phyloP scores from a whole-genome alignment of 768 basidiomycete genomes.

The Pleurotus citrinopileatus region DNA sequence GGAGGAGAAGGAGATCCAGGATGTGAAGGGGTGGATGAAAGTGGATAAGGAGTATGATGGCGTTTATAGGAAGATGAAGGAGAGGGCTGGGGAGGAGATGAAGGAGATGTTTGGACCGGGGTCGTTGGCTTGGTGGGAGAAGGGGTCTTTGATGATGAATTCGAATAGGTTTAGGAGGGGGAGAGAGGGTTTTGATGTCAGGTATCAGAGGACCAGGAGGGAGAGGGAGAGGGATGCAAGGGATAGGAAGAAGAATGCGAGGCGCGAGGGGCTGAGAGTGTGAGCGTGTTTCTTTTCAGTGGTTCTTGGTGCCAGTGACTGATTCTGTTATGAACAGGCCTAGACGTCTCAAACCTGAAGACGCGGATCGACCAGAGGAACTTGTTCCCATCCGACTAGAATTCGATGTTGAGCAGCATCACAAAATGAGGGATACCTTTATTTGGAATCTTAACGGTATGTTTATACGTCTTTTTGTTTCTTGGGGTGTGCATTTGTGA shows the following conservation, averaged over 20 bases:
- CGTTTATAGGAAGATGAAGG: constrained; percentile 45
- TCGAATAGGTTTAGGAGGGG: constrained; percentile 37
- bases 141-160: constrained; percentile 37
- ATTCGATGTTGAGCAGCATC: constrained; percentile 85
- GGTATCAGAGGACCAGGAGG: constrained; percentile 37
- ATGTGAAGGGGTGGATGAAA: constrained; percentile 62
- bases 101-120: constrained; percentile 40
- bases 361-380: constrained; percentile 67
- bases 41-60: constrained; percentile 58
- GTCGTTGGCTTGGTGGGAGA: constrained; percentile 61
- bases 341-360: constrained; percentile 49
- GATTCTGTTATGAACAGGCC: constrained; percentile 41
- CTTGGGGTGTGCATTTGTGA: not conserved
- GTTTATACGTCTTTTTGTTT: constrained; percentile 21
- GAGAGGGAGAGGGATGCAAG: constrained; percentile 34
- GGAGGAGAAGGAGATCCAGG: constrained; percentile 42
- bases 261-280: constrained; percentile 72
- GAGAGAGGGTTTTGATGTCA: constrained; percentile 51
- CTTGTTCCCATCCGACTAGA: constrained; percentile 96
- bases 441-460: constrained; percentile 96
- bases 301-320: constrained; percentile 10
- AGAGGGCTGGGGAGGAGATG: constrained; percentile 50
- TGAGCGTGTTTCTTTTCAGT: constrained; percentile 37
- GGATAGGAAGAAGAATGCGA: constrained; percentile 45
- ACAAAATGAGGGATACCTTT: constrained; percentile 94